These are phyloP conservation scores for Begonia fuchsioides DNA, from an alignment of 306 rosid genomes.

Conservation along the genomic window DNA sequence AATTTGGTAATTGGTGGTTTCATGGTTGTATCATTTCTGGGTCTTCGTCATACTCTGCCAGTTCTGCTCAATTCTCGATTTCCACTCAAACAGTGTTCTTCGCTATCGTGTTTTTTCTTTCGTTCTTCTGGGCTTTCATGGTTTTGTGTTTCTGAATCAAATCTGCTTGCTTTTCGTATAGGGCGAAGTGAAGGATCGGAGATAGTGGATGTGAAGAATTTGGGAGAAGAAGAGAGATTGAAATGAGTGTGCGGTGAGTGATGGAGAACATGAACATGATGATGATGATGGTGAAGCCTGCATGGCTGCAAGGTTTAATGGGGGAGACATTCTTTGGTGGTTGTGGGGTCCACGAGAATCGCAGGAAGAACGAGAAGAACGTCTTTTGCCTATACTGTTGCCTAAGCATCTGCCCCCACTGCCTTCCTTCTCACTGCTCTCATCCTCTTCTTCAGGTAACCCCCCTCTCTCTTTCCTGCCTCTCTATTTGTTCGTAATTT, in stretches of 20 bases:
- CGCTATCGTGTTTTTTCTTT: not conserved
- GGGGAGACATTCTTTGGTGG: slow-evolving; percentile 86
- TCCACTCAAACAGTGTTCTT: not conserved
- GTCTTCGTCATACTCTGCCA: no score
- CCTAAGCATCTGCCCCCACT: slow-evolving; percentile 86
- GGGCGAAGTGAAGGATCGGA: no score
- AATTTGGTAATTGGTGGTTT: no score
- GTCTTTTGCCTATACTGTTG: slow-evolving; percentile 83
- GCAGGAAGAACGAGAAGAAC: slow-evolving; percentile 93
- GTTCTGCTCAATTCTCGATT: not conserved
- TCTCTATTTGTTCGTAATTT: no score
- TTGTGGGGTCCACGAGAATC: slow-evolving; percentile 76
- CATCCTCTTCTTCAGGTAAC: slow-evolving; percentile 92
- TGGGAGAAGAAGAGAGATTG: not conserved
- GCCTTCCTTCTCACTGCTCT: slow-evolving; percentile 55
- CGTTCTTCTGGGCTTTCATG: no score
- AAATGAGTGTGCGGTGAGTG: slow-evolving; percentile 8
- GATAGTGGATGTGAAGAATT: no score
- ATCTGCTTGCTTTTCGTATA: no score
- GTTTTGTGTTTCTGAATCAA: no score
- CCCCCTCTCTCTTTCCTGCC: no score
- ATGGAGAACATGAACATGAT: slow-evolving; percentile 10
- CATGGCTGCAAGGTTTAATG: slow-evolving; percentile 82
- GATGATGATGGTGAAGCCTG: slow-evolving; percentile 50
- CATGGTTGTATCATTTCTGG: no score